phyloP scores from a whole-genome alignment of 257 asterid genomes.

The Datura wrightii region DNA sequence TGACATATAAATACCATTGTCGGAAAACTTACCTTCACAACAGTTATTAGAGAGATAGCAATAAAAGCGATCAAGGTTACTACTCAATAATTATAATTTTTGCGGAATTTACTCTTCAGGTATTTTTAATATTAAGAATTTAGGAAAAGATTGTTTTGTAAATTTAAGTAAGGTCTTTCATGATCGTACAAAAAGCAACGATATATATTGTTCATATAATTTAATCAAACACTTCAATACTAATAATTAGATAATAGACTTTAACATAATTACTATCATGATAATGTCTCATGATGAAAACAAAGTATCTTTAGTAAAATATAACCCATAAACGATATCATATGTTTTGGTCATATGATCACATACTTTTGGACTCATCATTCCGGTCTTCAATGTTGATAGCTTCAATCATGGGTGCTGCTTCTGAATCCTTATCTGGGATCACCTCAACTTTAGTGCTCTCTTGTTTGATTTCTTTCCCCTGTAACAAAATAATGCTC shows the following conservation, averaged over 20 bases:
- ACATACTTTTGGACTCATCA: neutral
- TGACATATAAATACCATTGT: neutral
- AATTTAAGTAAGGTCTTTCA: too few species aligned
- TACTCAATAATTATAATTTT: too few species aligned
- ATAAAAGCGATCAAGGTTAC: too few species aligned
- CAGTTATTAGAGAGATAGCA: too few species aligned
- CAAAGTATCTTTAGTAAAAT: neutral
- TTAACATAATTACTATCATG: neutral
- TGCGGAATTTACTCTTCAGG: too few species aligned
- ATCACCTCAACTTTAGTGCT: neutral
- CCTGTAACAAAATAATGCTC: neutral
- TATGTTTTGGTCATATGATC: neutral
- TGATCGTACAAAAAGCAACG: neutral
- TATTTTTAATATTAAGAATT: too few species aligned
- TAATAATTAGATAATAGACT: neutral
- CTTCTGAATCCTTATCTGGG: neutral
- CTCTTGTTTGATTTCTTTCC: neutral
- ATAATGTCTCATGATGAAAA: too few species aligned
- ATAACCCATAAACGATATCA: neutral
- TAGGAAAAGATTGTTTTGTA: too few species aligned
- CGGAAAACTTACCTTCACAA: neutral
- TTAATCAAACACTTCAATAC: neutral
- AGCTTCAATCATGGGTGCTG: neutral
- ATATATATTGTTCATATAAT: neutral
- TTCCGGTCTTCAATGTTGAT: neutral